Evolutionary conservation across 2,329 filamentous ascomycete genomes (phyloP), one percentile per base, ranked within the genome.

Genomic region (Tolypocladium paradoxum): DNA sequence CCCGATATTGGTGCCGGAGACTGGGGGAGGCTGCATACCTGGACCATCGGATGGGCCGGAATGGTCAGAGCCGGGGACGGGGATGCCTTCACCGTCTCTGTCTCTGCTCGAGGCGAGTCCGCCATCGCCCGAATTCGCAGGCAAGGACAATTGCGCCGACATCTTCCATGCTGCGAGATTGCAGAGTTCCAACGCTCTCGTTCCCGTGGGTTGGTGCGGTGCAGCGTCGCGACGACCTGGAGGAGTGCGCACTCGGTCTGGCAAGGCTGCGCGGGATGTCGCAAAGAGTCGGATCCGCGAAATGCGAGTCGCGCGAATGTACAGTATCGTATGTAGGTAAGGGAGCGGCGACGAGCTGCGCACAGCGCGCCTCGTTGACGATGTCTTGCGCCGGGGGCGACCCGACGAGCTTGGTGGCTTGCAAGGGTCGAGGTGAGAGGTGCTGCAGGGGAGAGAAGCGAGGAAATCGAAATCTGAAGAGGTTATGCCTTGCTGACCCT

Each of bases 141-240:
- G 57, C 57, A 62, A 63, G 57, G 63, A 56, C 56, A 63, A 57
- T 50, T 60, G 63, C 54, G 60, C 55, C 54, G 64, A 60, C 68
- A 70, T 70, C 40, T 69, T 61, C 67, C 68, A 70, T 70, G 56
- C 64, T 69, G 67, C 52, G 45, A 52, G 58, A 59, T 55, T 57
- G 62, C 54, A 55, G 51, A 54, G 51, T 46, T 52, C 55, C 58
- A 59, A 58, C 16, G 11, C 16, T 48, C 48, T 27, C 24, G 33
- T 37, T 33, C 18, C 29, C 3, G 46, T 8, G 46, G 35, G n/a
- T 18, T 46, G 51, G 45, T 18, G n/a, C 24, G 22, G 33, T n/a
- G 50, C 43, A 18, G 27, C 24, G 12, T 22, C 18, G 22, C 22
- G 38, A 18, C 22, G 22, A n/a, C 22, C 16, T 9, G 8, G 27